phyloP scores from a whole-genome alignment of 2,329 filamentous ascomycete genomes.

The Trichoderma koningii region DNA sequence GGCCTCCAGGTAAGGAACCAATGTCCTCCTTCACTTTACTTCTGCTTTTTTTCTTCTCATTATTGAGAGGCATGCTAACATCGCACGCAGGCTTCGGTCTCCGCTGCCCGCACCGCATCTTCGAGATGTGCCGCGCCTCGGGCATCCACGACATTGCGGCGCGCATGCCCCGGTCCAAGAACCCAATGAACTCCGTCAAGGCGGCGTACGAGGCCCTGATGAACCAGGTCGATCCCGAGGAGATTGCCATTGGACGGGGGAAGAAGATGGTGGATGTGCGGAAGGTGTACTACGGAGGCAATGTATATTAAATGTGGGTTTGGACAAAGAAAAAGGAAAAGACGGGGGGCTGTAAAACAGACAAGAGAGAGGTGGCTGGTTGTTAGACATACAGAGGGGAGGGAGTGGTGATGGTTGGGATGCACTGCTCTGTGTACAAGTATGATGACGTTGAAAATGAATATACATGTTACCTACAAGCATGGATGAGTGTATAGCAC shows the following conservation, averaged over 20 bases:
- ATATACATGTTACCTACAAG: slow-evolving; percentile 2
- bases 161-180: slow-evolving; percentile 79
- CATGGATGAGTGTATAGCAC: background rate
- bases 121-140: slow-evolving; percentile 85
- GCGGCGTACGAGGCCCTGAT: slow-evolving; percentile 80
- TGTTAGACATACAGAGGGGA: slow-evolving; percentile 1
- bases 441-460: slow-evolving; percentile 17
- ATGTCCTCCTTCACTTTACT: background rate
- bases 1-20: slow-evolving; percentile 77
- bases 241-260: slow-evolving; percentile 83
- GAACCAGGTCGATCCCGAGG: slow-evolving; percentile 83
- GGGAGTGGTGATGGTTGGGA: slow-evolving; percentile 18
- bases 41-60: background rate
- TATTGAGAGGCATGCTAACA: background rate
- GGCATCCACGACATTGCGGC: slow-evolving; percentile 88
- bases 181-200: slow-evolving; percentile 98
- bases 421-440: slow-evolving; percentile 24
- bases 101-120: slow-evolving; percentile 86
- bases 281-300: slow-evolving; percentile 94
- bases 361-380: background rate
- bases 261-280: slow-evolving; percentile 95
- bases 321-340: background rate
- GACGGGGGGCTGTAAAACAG: background rate
- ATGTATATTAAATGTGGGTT: slow-evolving; percentile 54
- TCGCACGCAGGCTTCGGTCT: slow-evolving; percentile 79